These are phyloP conservation scores for Leccinellum rugosiceps DNA, from an alignment of 768 basidiomycete genomes.

Conservation along the genomic window DNA sequence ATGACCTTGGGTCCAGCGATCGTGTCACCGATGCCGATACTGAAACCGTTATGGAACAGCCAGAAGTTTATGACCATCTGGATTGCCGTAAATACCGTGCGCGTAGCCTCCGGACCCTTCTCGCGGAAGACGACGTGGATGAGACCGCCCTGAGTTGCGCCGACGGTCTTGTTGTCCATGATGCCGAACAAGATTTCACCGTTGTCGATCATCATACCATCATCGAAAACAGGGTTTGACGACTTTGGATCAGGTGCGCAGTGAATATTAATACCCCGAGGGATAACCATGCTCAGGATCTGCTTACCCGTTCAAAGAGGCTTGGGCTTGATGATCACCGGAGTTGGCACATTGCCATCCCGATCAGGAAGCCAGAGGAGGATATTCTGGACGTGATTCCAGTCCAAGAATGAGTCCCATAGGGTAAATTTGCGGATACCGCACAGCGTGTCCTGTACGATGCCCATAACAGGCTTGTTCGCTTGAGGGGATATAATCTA, in stretches of 20 bases:
- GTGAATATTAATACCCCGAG: constrained; percentile 91
- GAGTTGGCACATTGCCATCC: constrained; percentile 93
- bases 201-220: constrained; percentile 95
- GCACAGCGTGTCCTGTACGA: constrained; percentile 97
- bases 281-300: constrained; percentile 86
- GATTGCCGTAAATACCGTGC: constrained; percentile 89
- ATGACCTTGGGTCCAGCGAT: constrained; percentile 90
- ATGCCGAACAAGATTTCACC: constrained; percentile 94
- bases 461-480: constrained; percentile 99
- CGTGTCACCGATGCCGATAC: constrained; percentile 95
- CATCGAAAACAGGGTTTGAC: constrained; percentile 81
- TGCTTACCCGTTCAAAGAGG: constrained; percentile 99
- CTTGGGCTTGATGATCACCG: constrained; percentile 94
- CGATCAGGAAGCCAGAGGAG: constrained; percentile 97
- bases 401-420: constrained; percentile 95
- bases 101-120: constrained; percentile 92
- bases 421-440: constrained; percentile 97
- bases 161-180: constrained; percentile 97
- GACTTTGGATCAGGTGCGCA: constrained; percentile 78
- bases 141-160: constrained; percentile 90
- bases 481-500: constrained; percentile 99
- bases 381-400: constrained; percentile 95
- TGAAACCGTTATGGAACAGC: constrained; percentile 98
- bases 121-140: constrained; percentile 97
- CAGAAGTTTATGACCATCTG: constrained; percentile 98